Percentiles rank a stretch among this genome's conserved stretches.
These are phyloP conservation scores for Nemania sp. DNA, from an alignment of 2,329 filamentous ascomycete genomes.

Conservation along the genomic window DNA sequence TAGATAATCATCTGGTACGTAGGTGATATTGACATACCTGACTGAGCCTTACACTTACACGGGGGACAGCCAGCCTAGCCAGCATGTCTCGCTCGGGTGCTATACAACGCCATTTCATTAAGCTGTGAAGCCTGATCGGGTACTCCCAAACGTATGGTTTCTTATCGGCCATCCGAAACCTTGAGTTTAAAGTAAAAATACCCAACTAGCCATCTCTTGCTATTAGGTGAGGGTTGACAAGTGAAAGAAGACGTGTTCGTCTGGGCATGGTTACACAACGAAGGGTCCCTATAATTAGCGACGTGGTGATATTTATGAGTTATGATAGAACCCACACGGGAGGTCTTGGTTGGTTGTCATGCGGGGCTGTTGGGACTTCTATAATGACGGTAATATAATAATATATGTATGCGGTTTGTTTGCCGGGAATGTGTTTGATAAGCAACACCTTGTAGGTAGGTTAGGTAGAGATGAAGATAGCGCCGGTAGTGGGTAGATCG, in stretches of 20 bases:
- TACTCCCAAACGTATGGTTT: background rate
- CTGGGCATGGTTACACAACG: too few species aligned
- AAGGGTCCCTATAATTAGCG: too few species aligned
- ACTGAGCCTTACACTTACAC: background rate
- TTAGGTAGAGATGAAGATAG: constrained; percentile 3
- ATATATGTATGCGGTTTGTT: background rate
- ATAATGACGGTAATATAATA: background rate
- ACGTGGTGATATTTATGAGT: too few species aligned
- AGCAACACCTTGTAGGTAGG: background rate
- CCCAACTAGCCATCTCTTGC: background rate
- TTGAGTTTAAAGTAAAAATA: constrained; percentile 2
- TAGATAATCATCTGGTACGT: background rate
- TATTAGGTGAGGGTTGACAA: background rate
- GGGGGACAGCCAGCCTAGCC: background rate
- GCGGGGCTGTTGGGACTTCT: background rate
- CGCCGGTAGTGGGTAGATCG: background rate
- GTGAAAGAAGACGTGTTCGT: too few species aligned
- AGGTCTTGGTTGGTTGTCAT: background rate
- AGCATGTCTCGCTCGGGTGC: background rate
- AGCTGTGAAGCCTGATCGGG: background rate
- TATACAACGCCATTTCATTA: background rate
- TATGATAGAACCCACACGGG: too few species aligned
- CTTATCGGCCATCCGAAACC: constrained; percentile 9
- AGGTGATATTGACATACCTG: background rate
- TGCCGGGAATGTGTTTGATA: constrained; percentile 10